Evolutionary conservation across 495 filamentous ascomycete species (phyloP), one percentile per base, ranked within the genome.

Genomic region (Bryoglossum gracile): DNA sequence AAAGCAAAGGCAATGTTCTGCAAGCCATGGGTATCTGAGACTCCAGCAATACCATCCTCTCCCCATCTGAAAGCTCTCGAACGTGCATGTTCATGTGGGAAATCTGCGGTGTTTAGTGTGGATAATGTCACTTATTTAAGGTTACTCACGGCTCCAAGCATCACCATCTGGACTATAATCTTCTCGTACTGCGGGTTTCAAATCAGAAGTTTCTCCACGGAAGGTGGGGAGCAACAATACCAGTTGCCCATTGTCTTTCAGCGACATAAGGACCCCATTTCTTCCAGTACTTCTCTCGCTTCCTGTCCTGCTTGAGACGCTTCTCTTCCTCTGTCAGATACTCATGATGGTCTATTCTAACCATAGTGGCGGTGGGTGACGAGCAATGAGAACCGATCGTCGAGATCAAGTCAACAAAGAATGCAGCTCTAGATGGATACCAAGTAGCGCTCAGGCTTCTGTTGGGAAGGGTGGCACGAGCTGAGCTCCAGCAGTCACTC

Each of bases 1-100:
- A 97, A 97, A 22, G 87, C 78, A 72, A 95, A 97, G 0, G 86
- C 86, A 60, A 97, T 85, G 62, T 95, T 92, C 67, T 94, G 86
- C 24, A 83, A 66, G 30, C 87, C 87, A 54, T 97, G 91, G 8
- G 86, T 83, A 61, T 97, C 91, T 19, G 81, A 96, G 26, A 97
- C 89, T 55, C 91, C 91, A 32, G 90, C 91, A 69, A 97, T 97
- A 44, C 91, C 91, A 62, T 97, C 91, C 59, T 97, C 91, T 50
- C 91, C 91, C 91, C 91, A 97, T 50, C 91, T 78, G 63, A 84
- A 97, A 38, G 86, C 76, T 61, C 91, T 76, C 35, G 87, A 90
- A 57, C 87, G 80, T 18, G 91, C 85, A 67, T 92, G 80, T 52
- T 95, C 91, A 67, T 96, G 89, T 8, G 87, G 79, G 64, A 97